phyloP scores from a whole-genome alignment of 169 alveolate genomes.

The Plasmodium cynomolgi region DNA sequence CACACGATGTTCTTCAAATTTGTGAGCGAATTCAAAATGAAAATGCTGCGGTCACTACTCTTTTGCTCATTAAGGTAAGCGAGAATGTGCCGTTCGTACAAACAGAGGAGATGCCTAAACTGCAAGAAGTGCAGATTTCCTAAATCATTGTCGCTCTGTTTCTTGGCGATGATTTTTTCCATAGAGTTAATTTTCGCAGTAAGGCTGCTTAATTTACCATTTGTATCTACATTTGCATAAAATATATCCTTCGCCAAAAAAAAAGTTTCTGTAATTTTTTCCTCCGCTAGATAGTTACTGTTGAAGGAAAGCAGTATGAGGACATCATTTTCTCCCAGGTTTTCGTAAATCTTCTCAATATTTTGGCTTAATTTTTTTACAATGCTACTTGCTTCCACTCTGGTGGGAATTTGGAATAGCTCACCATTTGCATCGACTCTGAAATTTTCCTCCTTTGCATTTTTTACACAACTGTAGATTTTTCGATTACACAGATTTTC shows the following conservation, averaged over 20 bases:
- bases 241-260: constrained; percentile 61
- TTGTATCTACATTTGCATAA: constrained; percentile 18
- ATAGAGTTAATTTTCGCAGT: constrained; percentile 19
- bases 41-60: constrained; percentile 22
- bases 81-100: constrained; percentile 26
- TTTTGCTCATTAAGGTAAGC: constrained; percentile 37
- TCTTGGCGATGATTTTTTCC: constrained; percentile 14
- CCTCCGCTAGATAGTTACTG: constrained; percentile 54
- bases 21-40: constrained; percentile 40
- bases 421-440: constrained; percentile 33
- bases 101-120: constrained; percentile 13
- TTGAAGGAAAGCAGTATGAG: constrained; percentile 47
- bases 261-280: constrained; percentile 54
- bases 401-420: constrained; percentile 35
- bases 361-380: constrained; percentile 51
- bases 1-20: constrained; percentile 22
- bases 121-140: background rate
- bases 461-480: constrained; percentile 32
- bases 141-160: constrained; percentile 2
- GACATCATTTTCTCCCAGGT: constrained; percentile 32
- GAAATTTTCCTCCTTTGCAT: constrained; percentile 22
- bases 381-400: constrained; percentile 52
- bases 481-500: constrained; percentile 64
- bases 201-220: constrained; percentile 14
- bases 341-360: constrained; percentile 37